Evolutionary conservation across 176 grass and related monocot species (phyloP).

Genomic region (Aegilops sharonensis): DNA sequence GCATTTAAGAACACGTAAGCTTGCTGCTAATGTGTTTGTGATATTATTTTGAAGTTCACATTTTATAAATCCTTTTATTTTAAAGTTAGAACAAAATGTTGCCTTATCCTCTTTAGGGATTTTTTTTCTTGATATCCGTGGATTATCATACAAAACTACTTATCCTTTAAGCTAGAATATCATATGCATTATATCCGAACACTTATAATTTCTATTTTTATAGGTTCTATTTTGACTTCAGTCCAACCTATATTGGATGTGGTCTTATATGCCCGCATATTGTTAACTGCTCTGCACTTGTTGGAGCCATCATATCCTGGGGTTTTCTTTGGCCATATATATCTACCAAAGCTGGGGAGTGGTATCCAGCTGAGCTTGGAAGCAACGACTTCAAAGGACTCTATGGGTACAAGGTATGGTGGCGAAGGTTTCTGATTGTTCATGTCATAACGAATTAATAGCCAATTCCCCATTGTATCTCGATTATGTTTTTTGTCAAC

Average conservation of each 20-base stretch:
- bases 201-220: constrained; percentile 16
- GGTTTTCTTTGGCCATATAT: constrained; percentile 90
- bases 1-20: constrained; percentile 84
- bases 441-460: neutral
- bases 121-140: no score
- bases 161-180: neutral
- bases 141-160: neutral
- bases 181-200: neutral
- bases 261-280: constrained; percentile 90
- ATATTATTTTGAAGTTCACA: neutral
- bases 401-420: constrained; percentile 78
- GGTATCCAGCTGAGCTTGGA: constrained; percentile 77
- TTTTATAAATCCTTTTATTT: neutral
- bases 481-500: no score
- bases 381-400: constrained; percentile 86
- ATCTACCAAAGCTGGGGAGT: constrained; percentile 60
- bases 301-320: constrained; percentile 89
- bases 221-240: constrained; percentile 96
- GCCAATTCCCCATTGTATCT: no score
- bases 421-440: neutral
- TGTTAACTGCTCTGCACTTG: constrained; percentile 80
- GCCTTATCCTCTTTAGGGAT: neutral
- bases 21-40: neutral
- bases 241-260: constrained; percentile 86
- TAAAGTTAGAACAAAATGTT: neutral